Percentiles rank a stretch among this genome's conserved stretches.
phyloP scores from a whole-genome alignment of 768 basidiomycete genomes.

The Grammothele lineata region DNA sequence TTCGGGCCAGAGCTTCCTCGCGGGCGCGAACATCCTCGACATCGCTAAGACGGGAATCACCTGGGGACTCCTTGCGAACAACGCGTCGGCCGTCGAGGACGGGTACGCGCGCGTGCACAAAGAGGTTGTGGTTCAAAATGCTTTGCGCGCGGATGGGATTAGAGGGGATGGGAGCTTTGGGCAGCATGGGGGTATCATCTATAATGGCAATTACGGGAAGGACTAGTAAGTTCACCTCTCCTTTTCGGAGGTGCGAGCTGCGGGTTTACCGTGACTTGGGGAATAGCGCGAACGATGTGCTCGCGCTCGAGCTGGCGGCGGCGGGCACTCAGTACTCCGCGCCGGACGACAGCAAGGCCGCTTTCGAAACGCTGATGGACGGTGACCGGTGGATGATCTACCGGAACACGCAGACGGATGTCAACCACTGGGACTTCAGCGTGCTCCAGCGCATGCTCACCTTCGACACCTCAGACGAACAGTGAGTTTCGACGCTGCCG shows the following conservation, averaged over 20 bases:
- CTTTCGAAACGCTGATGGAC: constrained; percentile 52
- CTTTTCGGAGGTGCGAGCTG: not conserved
- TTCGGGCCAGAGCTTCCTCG: constrained; percentile 42
- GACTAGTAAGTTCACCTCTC: constrained; percentile 35
- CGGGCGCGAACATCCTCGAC: constrained; percentile 65
- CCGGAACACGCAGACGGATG: constrained; percentile 48
- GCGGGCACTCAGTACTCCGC: constrained; percentile 58
- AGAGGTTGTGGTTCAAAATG: constrained; percentile 48
- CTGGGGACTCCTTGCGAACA: constrained; percentile 31
- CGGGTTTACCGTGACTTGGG: too few species aligned
- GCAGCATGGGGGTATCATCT: constrained; percentile 49
- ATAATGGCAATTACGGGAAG: constrained; percentile 63
- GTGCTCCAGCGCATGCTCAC: constrained; percentile 61
- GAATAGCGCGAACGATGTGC: constrained; percentile 54
- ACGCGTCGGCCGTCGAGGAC: constrained; percentile 23
- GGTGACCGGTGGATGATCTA: constrained; percentile 72
- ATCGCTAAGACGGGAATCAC: constrained; percentile 62
- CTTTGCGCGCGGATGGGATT: constrained; percentile 58
- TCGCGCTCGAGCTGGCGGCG: constrained; percentile 57
- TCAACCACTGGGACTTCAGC: constrained; percentile 75
- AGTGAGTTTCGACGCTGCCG: constrained; percentile 27
- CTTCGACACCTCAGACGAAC: constrained; percentile 50
- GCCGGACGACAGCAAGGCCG: constrained; percentile 30
- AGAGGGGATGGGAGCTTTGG: constrained; percentile 37
- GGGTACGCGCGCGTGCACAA: constrained; percentile 40